Base-by-base conservation (phyloP, 1,284 basidiomycete species). In the Macrocystidia cucumis region DNA sequence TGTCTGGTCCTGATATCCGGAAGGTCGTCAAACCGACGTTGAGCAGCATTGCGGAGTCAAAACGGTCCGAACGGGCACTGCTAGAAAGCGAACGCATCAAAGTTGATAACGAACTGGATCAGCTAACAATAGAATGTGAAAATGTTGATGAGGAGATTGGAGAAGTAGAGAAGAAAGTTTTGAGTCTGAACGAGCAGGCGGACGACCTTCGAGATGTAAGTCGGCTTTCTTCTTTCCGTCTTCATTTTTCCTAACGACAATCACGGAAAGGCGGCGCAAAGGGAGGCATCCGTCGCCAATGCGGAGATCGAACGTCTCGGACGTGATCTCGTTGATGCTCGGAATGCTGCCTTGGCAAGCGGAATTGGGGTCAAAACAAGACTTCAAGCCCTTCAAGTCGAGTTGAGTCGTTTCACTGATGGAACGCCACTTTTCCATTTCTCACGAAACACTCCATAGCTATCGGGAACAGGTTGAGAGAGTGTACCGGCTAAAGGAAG, bases 311-410 rank as follows among this genome's bases (percentile, higher is more conserved):
- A 62, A 21, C 67, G 74, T 29, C 55, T 88, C 24, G 80, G 87
- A 44, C 69, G 67, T 35, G 81, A 84, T 42, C 56, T 86, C 7
- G 74, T 75, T 2, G 72, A 80, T 39, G 83, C 84, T 11, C 67
- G 77, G 41, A 80, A 74, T 13, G 78, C 78, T 4, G 82, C 84
- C n/a, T 65, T 82, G 37, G 74, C 80, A 1, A 81, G 75, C 46
- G 85, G 84, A 9, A 76, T 84, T 52, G 80, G 79, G 16, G 79
- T 83, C 29, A 84, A 86, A 52, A 76, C 81, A n/a, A 70, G 79
- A 37, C 56, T 87, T 11, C 80, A 86, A 45, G 69, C 74, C 1
- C 50, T 85, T 21, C 77, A 85, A 46, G 69, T 78, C 47, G 60
- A 66, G 76, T 75, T 46, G 40, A 55, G 57, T 36, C 32, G 29